phyloP scores from a whole-genome alignment of 768 basidiomycete species.

The Mycena rebaudengoi region DNA sequence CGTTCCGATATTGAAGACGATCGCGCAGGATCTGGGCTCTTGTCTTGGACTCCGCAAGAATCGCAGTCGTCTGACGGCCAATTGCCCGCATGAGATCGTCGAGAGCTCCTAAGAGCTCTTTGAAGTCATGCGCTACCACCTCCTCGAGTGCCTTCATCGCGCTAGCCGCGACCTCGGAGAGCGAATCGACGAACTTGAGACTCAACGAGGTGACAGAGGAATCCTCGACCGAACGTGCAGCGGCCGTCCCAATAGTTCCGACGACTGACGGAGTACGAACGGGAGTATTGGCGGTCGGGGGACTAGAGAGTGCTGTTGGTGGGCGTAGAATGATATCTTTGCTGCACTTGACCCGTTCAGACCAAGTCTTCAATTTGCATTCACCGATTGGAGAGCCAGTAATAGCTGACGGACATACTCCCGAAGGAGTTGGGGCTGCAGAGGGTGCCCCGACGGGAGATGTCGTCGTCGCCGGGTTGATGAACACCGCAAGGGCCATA shows the following conservation, averaged over 20 bases:
- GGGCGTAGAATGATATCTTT: conserved; percentile 50
- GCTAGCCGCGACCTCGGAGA: conserved; percentile 58
- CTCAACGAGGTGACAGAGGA: conserved; percentile 44
- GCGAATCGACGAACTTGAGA: conserved; percentile 51
- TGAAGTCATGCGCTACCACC: conserved; percentile 59
- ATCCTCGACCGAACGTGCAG: conserved; percentile 36
- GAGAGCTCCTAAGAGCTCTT: conserved; percentile 65
- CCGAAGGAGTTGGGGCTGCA: conserved; percentile 19
- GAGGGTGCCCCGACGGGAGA: conserved; percentile 41
- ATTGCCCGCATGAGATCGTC: conserved; percentile 64
- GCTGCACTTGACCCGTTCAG: conserved; percentile 37
- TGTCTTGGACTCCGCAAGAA: conserved; percentile 59
- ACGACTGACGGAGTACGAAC: not conserved
- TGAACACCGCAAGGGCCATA: conserved; percentile 60
- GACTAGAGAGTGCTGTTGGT: conserved; percentile 34
- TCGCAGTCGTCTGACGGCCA: conserved; percentile 54
- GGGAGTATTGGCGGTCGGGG: conserved; percentile 3
- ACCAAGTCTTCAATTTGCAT: conserved; percentile 26
- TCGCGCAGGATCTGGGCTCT: conserved; percentile 54
- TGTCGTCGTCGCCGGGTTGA: conserved; percentile 55
- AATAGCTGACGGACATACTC: not conserved
- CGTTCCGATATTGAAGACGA: conserved; percentile 56
- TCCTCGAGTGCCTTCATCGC: conserved; percentile 53
- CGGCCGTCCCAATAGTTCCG: conserved; percentile 25
- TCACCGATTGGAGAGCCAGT: conserved; percentile 14